Conservation (phyloP, 2,329 filamentous ascomycete species). For the Diaporthe vaccinii region DNA sequence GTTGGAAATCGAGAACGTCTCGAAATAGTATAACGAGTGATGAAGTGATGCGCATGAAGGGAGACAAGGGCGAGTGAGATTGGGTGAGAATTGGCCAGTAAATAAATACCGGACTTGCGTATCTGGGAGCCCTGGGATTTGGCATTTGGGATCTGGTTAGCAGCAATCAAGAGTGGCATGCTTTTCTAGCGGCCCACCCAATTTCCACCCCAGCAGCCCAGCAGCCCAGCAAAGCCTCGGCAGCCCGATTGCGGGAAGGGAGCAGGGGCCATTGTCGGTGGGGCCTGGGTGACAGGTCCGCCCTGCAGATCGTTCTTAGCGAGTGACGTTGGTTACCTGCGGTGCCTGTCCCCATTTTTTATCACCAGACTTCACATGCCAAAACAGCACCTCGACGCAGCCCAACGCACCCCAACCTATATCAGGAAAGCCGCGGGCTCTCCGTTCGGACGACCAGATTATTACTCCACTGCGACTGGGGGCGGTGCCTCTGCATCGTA, state of each 20-base stretch:
- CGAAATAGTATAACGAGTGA: background rate
- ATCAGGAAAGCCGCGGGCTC: conserved; percentile 17
- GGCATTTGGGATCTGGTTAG: background rate
- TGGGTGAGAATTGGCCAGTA: conserved; percentile 1
- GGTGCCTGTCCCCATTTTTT: conserved; percentile 10
- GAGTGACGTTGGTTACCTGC: conserved; percentile 22
- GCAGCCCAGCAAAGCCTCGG: conserved; percentile 23
- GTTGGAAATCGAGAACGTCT: background rate
- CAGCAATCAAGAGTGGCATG: conserved; percentile 24
- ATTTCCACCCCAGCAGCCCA: conserved; percentile 7
- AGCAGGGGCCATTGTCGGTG: conserved; percentile 30
- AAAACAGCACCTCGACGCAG: conserved; percentile 9
- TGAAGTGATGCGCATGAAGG: conserved; percentile 7
- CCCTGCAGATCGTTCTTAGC: conserved; percentile 24
- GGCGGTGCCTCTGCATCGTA: background rate
- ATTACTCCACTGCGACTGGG: conserved; percentile 1
- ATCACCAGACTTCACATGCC: conserved; percentile 38
- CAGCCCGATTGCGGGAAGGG: conserved; percentile 25
- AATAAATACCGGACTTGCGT: conserved; percentile 1
- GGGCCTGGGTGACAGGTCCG: background rate
- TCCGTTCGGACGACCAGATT: background rate
- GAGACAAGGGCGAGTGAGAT: conserved; percentile 4
- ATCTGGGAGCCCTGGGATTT: background rate
- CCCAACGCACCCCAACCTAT: background rate
- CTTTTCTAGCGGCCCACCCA: conserved; percentile 33